phyloP scores from a whole-genome alignment of 768 basidiomycete genomes.

The Calocybe gangraenosa region DNA sequence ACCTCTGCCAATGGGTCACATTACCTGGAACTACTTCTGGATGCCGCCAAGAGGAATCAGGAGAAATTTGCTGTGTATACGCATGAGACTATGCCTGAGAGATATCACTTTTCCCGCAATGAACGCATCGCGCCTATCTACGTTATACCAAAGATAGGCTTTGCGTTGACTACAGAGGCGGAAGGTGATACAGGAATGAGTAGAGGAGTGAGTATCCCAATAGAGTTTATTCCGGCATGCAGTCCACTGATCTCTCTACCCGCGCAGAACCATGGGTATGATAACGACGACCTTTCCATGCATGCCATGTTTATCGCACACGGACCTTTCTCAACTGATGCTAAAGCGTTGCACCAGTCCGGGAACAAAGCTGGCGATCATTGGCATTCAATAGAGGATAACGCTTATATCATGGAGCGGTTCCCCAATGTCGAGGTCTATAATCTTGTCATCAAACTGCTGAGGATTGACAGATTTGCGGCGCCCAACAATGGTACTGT shows the following conservation, averaged over 20 bases:
- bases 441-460: constrained; percentile 70
- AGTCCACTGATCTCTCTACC: background rate
- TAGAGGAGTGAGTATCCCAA: constrained; percentile 66
- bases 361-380: constrained; percentile 29
- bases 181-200: constrained; percentile 59
- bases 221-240: background rate
- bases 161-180: constrained; percentile 65
- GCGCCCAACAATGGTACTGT: constrained; percentile 72
- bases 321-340: constrained; percentile 75
- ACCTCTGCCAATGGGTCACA: constrained; percentile 50
- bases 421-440: constrained; percentile 88
- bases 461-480: constrained; percentile 54
- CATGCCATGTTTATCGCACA: constrained; percentile 89
- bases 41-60: constrained; percentile 45
- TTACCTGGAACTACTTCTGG: constrained; percentile 50
- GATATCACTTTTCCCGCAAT: constrained; percentile 71
- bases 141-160: constrained; percentile 77
- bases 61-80: constrained; percentile 80
- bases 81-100: constrained; percentile 73
- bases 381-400: constrained; percentile 66
- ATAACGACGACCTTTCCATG: constrained; percentile 76
- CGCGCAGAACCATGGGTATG: constrained; percentile 83
- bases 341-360: constrained; percentile 52
- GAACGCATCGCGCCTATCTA: constrained; percentile 87
- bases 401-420: constrained; percentile 72